Evolutionary conservation across 805 yeast species (phyloP), one percentile per base, ranked within the genome.

Genomic region (Spathaspora sp.): DNA sequence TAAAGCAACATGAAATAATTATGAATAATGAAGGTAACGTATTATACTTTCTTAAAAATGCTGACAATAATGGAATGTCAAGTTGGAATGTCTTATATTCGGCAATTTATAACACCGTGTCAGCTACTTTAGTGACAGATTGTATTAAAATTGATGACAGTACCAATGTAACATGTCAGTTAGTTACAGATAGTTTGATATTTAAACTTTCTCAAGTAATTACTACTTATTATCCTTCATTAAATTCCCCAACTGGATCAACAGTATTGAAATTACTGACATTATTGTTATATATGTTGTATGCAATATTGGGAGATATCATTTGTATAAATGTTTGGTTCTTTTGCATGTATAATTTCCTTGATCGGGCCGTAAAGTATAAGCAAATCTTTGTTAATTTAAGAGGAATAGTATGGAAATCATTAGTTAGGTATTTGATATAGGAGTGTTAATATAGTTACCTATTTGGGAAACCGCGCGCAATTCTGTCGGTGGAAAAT

Each of bases 281-380:
- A 1, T 17, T 57, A 7, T 9, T 52, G n/a, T 26, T 57, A 11
- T 64, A 58, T 46, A 48, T 61, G 26, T 8, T 51, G 3, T 63
- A 62, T 52, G 65, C 64, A 1, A 44, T 60, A 19, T 51, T 61
- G 19, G 65, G 65, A 4, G 59, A 60, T 47, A 39, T 59, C 14
- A 40, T 63, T 1, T 61, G 65, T 50, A 48, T 59, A 48, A 60
- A 59, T 46, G 52, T 63, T 19, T 46, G 57, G 29, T 42, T 52
- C 43, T 54, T 56, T 26, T 52, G 38, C 35, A 40, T 45, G 18
- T 49, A 50, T 38, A 54, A 50, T 48, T 23, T 56, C n/a, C 42
- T 47, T 14, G 49, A 48, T 18, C 42, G 49, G 17, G 23, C 47
- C 14, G 35, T 35, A 0, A 49, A 32, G 1, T 50, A 50, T 32